Evolutionary conservation across 352 stramenopile species (phyloP), one percentile per base, ranked within the genome.

Genomic region (Globisporangium iwayamae): DNA sequence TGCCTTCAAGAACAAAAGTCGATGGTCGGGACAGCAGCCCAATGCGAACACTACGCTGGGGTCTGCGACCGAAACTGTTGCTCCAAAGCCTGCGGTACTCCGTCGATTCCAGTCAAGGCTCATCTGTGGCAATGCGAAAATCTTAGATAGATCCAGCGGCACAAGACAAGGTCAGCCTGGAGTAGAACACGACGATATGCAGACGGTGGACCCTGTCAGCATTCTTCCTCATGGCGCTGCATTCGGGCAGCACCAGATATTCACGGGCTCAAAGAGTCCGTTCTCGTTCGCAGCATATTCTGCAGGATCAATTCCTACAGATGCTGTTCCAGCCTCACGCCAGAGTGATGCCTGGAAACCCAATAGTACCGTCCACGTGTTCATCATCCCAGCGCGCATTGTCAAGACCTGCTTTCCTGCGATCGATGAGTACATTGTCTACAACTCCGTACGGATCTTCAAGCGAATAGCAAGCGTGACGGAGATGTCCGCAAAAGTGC

Each of bases 231-330:
- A 51, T 16, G 73, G 73, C 3, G 72, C 68, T 45, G 65, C 67
- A 0, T 86, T 86, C 56, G 75, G 75, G 1, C 73, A 84, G 13
- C 57, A 81, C 1, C 69, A 81, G 25, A 68, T 86, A 39, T 68
- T 83, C 20, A 75, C 75, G 7, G 48, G 54, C 1, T 64, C 73
- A 5, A 73, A 55, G 13, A 83, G 73, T 50, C 63, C 75, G 10
- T 83, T 76, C 41, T 73, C 73, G 5, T 86, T 81, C 38, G 67
- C 69, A 5, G 67, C 66, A 6, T 83, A 76, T 45, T 67, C 73
- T 14, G 22, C 64, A 13, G 60, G 39, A 54, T 18, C 25, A 14
- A 5, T 9, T 18, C 38, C 22, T 2, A 1, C 56, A 16, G 46
- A 9, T 22, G 28, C 16, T 32, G 32, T 20, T 18, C 34, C 56